Base-by-base conservation (phyloP, 164 flowering plant species). In the Liquidambar formosana region DNA sequence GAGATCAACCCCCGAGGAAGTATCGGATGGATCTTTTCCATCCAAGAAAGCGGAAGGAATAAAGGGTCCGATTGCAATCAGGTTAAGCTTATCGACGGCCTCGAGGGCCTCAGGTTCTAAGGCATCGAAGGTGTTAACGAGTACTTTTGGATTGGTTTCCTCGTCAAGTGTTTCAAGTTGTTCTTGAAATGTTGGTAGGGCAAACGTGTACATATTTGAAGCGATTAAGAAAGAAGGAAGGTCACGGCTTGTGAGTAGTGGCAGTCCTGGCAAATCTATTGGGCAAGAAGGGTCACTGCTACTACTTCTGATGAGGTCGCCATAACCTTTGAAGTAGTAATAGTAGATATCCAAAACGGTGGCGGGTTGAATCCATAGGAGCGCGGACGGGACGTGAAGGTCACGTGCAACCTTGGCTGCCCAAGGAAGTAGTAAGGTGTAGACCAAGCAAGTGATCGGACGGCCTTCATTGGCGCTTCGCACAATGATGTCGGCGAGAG, bases 341-440 rank as follows among this genome's bases (percentile, higher is more conserved):
- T 78, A 66, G 56, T 71, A 71, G 47, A 78, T 56, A 57, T 68
- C 62, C 15, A 78, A 68, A 0, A 75, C 74, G 0, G 71, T 46
- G 23, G 78, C 78, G 0, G 78, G 58, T 46, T 78, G 76, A 38
- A 26, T 69, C 78, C 78, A 75, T 3, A 78, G 53, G 2, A 75
- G 64, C 6, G 66, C 58, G 0, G 78, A 19, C 0, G 78, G 76
- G 5, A 75, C 6, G 28, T 69, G 21, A 23, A 63, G 62, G 4
- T 38, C 65, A 23, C 64, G 43, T 15, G 76, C 81, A 68, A 72
- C 60, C 38, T 23, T 33, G 0, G 18, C 33, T 3, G 33, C 33
- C 60, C 60, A 57, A 11, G 28, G 13, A 57, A 57, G 2, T 13
- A 57, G 28, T 5, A 25, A 3, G 16, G 60, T 57, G 60, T 57